Evolutionary conservation across 2,329 filamentous ascomycete genomes (phyloP), one percentile per base, ranked within the genome.

Genomic region (Penicillium sp.): DNA sequence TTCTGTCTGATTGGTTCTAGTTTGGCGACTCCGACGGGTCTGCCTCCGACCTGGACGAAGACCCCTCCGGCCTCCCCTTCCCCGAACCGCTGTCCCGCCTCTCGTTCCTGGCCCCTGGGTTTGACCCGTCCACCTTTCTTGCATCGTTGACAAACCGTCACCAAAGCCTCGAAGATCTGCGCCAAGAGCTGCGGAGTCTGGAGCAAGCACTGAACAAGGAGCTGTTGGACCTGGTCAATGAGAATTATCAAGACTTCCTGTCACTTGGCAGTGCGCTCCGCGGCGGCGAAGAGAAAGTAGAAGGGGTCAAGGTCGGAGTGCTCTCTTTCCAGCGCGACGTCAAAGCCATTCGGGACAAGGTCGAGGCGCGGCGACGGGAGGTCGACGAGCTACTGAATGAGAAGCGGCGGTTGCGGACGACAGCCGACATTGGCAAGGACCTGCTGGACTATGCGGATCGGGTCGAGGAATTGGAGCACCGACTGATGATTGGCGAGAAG

Each of bases 161-260:
- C 73, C 94, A 99, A 73, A 97, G 93, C 0, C 89, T 99, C 45
- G 92, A 96, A 71, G 94, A 99, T 72, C 81, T 99, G 31, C 90
- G 93, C 34, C 78, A 87, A 5, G 95, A 99, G 68, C 81, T 99
- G 14, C 87, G 92, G 43, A 85, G 92, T 55, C 83, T 95, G 49
- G 90, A 87, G 63, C 85, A 90, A 63, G 83, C 88, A 18, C 87
- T 99, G 57, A 90, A 87, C 67, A 85, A 88, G 59, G 94, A 99
- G 76, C 82, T 99, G 2, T 81, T 99, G 16, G 93, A 97, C 75
- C 84, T 99, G 7, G 94, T 99, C 62, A 99, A 99, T 70, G 84
- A 88, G 48, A 96, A 99, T 74, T 97, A 99, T 71, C 88, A 91
- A 45, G 89, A 93, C 54, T 99, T 99, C 65, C 75, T 99, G 4